phyloP scores from a whole-genome alignment of 192 early-diverging fungal species.

The Cladochytrium replicatum region DNA sequence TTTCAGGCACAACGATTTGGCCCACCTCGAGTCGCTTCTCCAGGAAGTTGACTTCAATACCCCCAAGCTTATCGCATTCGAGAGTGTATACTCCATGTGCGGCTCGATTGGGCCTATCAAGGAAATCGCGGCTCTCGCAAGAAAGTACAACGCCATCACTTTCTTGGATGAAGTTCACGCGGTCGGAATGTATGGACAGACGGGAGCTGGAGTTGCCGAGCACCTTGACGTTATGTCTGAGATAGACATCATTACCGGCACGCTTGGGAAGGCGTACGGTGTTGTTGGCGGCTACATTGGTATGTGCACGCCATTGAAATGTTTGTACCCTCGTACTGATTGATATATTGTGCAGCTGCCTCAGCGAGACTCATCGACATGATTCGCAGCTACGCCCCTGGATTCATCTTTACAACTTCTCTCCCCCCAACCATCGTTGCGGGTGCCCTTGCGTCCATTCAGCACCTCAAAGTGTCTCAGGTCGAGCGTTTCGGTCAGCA shows the following conservation, averaged over 20 bases:
- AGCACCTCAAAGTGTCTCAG: conserved; percentile 77
- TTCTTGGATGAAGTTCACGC: conserved; percentile 97
- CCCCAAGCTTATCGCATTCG: conserved; percentile 93
- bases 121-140: conserved; percentile 77
- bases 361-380: conserved; percentile 83
- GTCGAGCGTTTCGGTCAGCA: conserved; percentile 88
- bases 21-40: conserved; percentile 76
- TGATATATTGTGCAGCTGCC: conserved; percentile 47
- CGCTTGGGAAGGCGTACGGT: conserved; percentile 94
- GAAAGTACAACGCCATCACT: conserved; percentile 93
- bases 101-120: conserved; percentile 88
- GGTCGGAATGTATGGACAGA: conserved; percentile 95
- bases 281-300: conserved; percentile 96
- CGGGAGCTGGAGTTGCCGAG: conserved; percentile 90
- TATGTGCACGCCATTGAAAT: conserved; percentile 1
- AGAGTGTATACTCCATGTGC: conserved; percentile 96
- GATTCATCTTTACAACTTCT: conserved; percentile 99
- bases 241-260: conserved; percentile 93
- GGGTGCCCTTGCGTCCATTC: conserved; percentile 85
- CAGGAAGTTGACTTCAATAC: conserved; percentile 67
- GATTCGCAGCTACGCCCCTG: conserved; percentile 94
- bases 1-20: conserved; percentile 88
- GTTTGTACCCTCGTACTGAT: too few species aligned
- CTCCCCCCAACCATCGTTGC: conserved; percentile 86
- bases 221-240: conserved; percentile 82